Percentiles rank a stretch among this genome's conserved stretches.
These are phyloP conservation scores for Sporisorium exsertum DNA, from an alignment of 1,284 basidiomycete genomes.

Conservation along the genomic window DNA sequence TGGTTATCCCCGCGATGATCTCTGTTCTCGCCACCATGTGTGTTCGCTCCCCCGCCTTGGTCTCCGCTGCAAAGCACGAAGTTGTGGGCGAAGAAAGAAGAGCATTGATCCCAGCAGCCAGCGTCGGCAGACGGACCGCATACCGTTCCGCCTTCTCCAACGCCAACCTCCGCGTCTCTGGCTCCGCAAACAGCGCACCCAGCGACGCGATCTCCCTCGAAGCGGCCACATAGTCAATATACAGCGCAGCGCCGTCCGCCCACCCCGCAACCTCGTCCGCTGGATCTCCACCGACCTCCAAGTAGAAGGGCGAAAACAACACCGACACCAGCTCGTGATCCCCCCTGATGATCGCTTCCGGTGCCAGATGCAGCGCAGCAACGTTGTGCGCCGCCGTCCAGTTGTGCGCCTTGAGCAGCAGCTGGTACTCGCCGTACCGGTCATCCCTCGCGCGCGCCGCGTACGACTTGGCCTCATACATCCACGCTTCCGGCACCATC, in stretches of 20 bases:
- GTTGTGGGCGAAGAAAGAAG: constrained; percentile 53
- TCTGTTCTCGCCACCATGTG: constrained; percentile 78
- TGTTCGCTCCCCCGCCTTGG: constrained; percentile 72
- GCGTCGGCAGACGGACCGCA: constrained; percentile 76
- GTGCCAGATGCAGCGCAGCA: constrained; percentile 84
- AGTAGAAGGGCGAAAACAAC: constrained; percentile 80
- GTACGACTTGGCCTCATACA: constrained; percentile 84
- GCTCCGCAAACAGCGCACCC: constrained; percentile 72
- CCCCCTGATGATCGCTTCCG: constrained; percentile 85
- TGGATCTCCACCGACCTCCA: constrained; percentile 73
- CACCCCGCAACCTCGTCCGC: constrained; percentile 60
- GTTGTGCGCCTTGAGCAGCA: constrained; percentile 79
- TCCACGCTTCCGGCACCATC: constrained; percentile 84
- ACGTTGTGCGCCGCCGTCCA: constrained; percentile 83
- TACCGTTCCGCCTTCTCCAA: constrained; percentile 66
- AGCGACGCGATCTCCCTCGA: constrained; percentile 74
- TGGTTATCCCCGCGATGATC: constrained; percentile 78
- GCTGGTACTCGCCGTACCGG: constrained; percentile 81
- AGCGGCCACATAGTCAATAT: constrained; percentile 61
- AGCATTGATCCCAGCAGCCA: constrained; percentile 71
- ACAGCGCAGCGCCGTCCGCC: constrained; percentile 65
- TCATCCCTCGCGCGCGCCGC: constrained; percentile 76
- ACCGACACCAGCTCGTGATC: constrained; percentile 80
- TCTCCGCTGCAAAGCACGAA: constrained; percentile 8
- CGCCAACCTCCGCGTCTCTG: constrained; percentile 28